Base-by-base conservation (phyloP, 148 eudicot genomes). In the Camellia sinensis region DNA sequence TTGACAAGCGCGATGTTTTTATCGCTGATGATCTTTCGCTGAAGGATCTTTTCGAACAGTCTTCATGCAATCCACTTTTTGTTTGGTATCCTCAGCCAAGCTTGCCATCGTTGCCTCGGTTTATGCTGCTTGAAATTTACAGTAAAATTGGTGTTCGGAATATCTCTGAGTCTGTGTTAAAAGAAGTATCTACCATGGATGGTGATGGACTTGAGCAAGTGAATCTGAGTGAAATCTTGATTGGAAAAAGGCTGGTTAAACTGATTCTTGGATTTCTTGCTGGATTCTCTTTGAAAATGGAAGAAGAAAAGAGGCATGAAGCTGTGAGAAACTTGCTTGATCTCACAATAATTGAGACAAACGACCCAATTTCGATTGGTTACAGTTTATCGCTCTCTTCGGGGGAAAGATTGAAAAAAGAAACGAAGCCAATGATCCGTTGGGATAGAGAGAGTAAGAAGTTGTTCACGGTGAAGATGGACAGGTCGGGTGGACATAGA, bases 21-120 rank as follows among this genome's bases (percentile, higher is more conserved):
- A 82, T 93, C 41, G 88, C 92, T 1, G 92, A 93, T 75, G 92
- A 93, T 72, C 94, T 91, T 40, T 59, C 82, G 3, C 76, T 91
- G 73, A 86, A 84, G 80, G 91, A 90, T 73, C 84, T 89, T 15
- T 90, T 91, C 52, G 79, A 76, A 29, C 66, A 79, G 40, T 78
- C 86, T 63, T 82, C 82, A 76, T 57, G 80, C 7, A 45, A 22
- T 17, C 76, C 89, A 3, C 71, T 93, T 3, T 90, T 92, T 65
- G 90, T 86, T 12, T 92, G 94, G 97, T 89, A 66, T 56, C 94
- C 97, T 5, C 81, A 46, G 80, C 70, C 73, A 76, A 87, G 77
- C 62, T 9, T 50, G 52, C 56, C 81, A 8, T 79, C 81, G 10
- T 48, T 90, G 70, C 80, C 90, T 10, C 80, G 77, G 52, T 63